Evolutionary conservation across 257 asterid genomes (phyloP).

Genomic region (Linaria vulgaris): DNA sequence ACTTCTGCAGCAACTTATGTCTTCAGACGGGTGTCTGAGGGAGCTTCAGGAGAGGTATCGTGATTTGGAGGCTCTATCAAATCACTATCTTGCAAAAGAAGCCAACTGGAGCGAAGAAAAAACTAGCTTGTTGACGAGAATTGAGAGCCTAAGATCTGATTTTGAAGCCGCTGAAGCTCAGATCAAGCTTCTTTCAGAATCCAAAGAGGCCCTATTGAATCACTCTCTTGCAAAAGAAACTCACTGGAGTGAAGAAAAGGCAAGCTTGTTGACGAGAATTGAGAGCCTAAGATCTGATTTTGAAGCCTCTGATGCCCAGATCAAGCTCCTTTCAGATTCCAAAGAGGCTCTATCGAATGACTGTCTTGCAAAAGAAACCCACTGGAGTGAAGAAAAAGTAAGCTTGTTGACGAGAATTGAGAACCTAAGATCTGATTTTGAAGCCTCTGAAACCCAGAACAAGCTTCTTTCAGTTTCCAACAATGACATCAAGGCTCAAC

Average conservation of each 20-base stretch:
- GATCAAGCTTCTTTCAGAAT: conserved; percentile 47
- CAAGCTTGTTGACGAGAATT: conserved; percentile 34
- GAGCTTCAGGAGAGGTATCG: conserved; percentile 49
- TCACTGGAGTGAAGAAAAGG: conserved; percentile 46
- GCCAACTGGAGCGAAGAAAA: conserved; percentile 50
- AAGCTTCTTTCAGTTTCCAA: conserved; percentile 44
- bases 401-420: conserved; percentile 36
- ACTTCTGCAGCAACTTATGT: conserved; percentile 39
- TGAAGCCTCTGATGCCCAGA: conserved; percentile 49
- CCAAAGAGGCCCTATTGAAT: conserved; percentile 36
- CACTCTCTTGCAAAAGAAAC: conserved; percentile 46
- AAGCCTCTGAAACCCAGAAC: conserved; percentile 47
- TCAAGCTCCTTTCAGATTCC: conserved; percentile 44
- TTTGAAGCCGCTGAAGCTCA: conserved; percentile 52
- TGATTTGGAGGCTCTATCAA: conserved; percentile 43
- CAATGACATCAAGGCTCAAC: conserved; percentile 31
- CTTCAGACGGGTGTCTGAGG: conserved; percentile 39
- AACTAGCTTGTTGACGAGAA: conserved; percentile 32
- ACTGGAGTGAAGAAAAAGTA: conserved; percentile 44
- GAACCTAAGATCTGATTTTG: conserved; percentile 53
- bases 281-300: conserved; percentile 51
- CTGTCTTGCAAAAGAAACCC: conserved; percentile 46
- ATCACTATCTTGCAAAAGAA: conserved; percentile 45
- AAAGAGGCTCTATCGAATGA: conserved; percentile 43
- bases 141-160: conserved; percentile 48